A percentile compares a stretch with the other conserved stretches of the same genome.
These are phyloP conservation scores for Penicillium polonicum DNA, from an alignment of 2,329 filamentous ascomycete genomes.

Conservation along the genomic window DNA sequence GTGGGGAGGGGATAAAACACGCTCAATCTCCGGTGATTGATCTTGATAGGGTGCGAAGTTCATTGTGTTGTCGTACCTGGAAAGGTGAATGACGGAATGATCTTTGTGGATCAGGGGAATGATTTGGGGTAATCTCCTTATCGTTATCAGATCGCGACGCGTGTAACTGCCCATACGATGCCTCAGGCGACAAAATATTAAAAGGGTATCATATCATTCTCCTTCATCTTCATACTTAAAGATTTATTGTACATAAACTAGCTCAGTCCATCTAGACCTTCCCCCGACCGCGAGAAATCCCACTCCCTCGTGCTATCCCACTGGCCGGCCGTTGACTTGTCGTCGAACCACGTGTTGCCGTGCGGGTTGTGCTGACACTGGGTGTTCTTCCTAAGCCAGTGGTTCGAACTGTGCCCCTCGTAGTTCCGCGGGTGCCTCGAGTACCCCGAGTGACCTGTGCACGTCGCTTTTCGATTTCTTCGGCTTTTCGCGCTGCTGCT, in stretches of 20 bases:
- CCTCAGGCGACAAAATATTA: conserved; percentile 13
- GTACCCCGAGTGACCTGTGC: conserved; percentile 35
- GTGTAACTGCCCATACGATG: background rate
- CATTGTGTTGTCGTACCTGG: conserved; percentile 52
- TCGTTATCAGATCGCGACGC: conserved; percentile 19
- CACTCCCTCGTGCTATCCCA: conserved; percentile 41
- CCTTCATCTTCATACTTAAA: conserved; percentile 24
- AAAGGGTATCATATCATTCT: conserved; percentile 14
- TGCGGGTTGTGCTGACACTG: conserved; percentile 32
- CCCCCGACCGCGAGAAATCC: conserved; percentile 36
- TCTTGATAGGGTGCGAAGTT: conserved; percentile 98
- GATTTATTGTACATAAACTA: conserved; percentile 19
- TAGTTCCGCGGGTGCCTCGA: conserved; percentile 34
- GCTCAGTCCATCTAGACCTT: conserved; percentile 22
- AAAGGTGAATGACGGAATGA: background rate
- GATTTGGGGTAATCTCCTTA: conserved; percentile 7
- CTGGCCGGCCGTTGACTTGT: conserved; percentile 40
- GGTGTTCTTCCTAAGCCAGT: conserved; percentile 39
- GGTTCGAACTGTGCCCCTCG: conserved; percentile 35
- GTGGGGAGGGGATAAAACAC: conserved; percentile 73
- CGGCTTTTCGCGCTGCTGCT: conserved; percentile 58
- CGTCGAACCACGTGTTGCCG: conserved; percentile 32
- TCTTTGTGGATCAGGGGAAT: conserved; percentile 7
- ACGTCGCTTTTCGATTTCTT: conserved; percentile 47
- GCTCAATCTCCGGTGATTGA: conserved; percentile 78